phyloP scores from a whole-genome alignment of 345 rosid species.

The Gossypium thurberi region DNA sequence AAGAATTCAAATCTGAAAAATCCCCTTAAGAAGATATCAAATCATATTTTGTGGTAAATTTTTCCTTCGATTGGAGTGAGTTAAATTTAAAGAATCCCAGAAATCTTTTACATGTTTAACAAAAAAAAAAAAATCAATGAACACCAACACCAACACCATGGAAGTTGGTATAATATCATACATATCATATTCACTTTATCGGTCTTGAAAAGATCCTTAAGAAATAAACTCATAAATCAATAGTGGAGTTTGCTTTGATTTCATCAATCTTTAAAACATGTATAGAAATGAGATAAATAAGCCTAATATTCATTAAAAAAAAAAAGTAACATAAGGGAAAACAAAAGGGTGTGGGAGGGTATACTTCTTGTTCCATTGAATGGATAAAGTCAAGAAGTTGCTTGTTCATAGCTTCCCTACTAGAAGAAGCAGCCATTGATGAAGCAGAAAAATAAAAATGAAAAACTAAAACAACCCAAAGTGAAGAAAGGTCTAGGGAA shows the following conservation, averaged over 20 bases:
- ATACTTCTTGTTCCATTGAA: slow-evolving; percentile 20
- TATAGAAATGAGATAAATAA: not conserved
- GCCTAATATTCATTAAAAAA: not conserved
- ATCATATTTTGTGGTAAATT: not conserved
- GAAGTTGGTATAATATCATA: not conserved
- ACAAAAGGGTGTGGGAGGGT: not conserved
- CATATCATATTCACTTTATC: not conserved
- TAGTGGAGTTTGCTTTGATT: not conserved
- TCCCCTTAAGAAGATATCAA: not conserved
- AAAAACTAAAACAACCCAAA: not conserved
- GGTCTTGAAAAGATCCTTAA: not conserved
- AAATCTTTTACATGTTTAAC: not conserved
- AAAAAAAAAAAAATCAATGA: not conserved
- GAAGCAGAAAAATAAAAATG: not conserved
- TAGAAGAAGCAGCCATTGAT: not conserved
- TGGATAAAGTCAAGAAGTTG: slow-evolving; percentile 10
- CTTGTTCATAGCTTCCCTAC: slow-evolving; percentile 5
- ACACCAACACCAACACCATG: not conserved
- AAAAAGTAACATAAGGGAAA: not conserved
- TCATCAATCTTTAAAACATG: not conserved
- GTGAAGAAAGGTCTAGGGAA: not conserved
- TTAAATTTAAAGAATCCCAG: not conserved
- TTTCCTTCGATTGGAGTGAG: not conserved
- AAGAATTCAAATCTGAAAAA: not conserved
- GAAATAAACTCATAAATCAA: not conserved